Base-by-base conservation (phyloP, 164 flowering plant species). In the Nymphaea colorata region DNA sequence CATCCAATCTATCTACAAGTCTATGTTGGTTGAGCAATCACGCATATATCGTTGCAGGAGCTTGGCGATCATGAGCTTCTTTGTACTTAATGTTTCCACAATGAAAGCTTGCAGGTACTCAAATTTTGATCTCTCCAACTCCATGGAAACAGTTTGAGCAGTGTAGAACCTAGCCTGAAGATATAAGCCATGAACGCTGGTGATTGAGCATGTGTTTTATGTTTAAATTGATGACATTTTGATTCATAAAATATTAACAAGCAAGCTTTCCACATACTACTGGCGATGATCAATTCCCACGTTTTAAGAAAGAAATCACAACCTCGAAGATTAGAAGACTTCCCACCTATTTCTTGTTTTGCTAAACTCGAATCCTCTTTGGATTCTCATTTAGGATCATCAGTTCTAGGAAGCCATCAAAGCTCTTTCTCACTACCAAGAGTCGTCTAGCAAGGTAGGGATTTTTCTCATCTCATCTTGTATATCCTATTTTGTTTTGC, bases 21-120 rank as follows among this genome's bases (percentile, higher is more conserved):
- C 86, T 55, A 66, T 66, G 59, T 86, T 84, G 6, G 41, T 63
- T 6, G 87, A 87, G 70, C 89, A 89, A 68, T 86, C 91, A 42
- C 41, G 65, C 83, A 81, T 81, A 81, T 83, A 84, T 59, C 76
- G 63, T 2, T 86, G 73, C 62, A 93, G 72, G 41, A 86, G 85
- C 75, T 88, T 91, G 5, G 98, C 93, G 4, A 94, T 51, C 44
- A 79, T 75, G 0, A 94, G 74, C 68, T 44, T 89, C 62, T 79
- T 88, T 18, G 89, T 74, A 76, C 67, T 78, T 2, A 25, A 25
- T 25, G 86, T 88, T 70, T 89, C 92, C 42, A 84, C 75, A 36
- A 90, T 78, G 41, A 97, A 86, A 42, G 97, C 97, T 78, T 89
- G 98, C 62, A 94, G 72, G 68, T 88, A 94, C 65, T 94, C 97